Percentiles rank a stretch among this genome's conserved stretches.
Conservation (phyloP, 306 rosid species). For the Prosopis cineraria region DNA sequence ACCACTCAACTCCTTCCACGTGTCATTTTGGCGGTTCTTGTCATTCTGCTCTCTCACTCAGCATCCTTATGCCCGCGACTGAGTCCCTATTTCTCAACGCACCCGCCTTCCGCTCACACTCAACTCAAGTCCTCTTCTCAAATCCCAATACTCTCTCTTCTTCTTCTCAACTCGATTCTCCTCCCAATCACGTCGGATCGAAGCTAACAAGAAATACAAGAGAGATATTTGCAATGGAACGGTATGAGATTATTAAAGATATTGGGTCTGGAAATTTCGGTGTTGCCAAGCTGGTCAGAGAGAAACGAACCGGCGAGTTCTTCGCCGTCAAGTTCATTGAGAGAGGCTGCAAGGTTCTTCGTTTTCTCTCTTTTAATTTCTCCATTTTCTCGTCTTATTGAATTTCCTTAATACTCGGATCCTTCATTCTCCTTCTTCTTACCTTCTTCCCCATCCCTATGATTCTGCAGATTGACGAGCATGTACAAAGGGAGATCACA, state of each 20-base stretch:
- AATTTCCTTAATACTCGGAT: background rate
- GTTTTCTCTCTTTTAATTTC: background rate
- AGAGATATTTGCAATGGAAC: background rate
- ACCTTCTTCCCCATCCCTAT: background rate
- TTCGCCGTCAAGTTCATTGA: constrained; percentile 15
- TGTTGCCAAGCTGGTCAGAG: constrained; percentile 5
- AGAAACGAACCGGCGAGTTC: background rate
- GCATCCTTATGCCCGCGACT: background rate
- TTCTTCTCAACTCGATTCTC: background rate
- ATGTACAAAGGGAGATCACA: constrained; percentile 74
- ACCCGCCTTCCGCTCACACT: background rate
- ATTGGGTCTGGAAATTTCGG: constrained; percentile 21
- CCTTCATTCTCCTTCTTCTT: background rate
- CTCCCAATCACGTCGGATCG: background rate
- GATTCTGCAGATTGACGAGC: constrained; percentile 62
- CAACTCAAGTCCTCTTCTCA: background rate
- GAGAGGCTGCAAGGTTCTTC: constrained; percentile 9
- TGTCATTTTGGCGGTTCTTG: constrained; percentile 23
- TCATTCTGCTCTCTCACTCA: background rate
- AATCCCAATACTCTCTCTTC: background rate
- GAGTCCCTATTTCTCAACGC: constrained; percentile 21
- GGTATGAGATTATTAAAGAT: constrained; percentile 17
- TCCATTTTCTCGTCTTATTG: background rate
- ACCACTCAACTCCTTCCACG: constrained; percentile 43
- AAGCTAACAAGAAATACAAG: background rate